These are phyloP conservation scores for Bacidia rubella DNA, from an alignment of 495 filamentous ascomycete species.

Conservation along the genomic window DNA sequence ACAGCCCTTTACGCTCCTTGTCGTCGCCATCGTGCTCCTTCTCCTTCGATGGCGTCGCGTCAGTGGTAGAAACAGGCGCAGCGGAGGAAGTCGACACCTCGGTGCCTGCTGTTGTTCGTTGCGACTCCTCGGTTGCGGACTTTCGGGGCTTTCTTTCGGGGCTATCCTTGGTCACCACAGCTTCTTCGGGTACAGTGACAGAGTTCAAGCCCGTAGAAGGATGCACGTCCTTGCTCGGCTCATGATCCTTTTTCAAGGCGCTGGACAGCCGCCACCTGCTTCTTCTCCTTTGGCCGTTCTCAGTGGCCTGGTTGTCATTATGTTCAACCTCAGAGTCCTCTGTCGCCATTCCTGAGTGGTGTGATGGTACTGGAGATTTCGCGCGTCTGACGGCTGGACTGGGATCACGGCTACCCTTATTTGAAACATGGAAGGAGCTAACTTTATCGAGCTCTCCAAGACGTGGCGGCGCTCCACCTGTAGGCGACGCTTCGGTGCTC, in stretches of 20 bases:
- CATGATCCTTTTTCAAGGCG: conserved; percentile 40
- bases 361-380: conserved; percentile 52
- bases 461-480: conserved; percentile 17
- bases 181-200: conserved; percentile 51
- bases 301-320: conserved; percentile 36
- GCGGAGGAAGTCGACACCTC: conserved; percentile 22
- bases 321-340: conserved; percentile 62
- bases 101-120: conserved; percentile 26
- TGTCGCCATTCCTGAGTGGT: conserved; percentile 58
- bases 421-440: conserved; percentile 14
- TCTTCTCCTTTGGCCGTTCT: conserved; percentile 50
- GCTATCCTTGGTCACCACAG: conserved; percentile 56
- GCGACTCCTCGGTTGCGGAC: conserved; percentile 44
- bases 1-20: conserved; percentile 52
- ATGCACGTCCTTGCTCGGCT: conserved; percentile 24
- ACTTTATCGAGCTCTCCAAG: conserved; percentile 15
- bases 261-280: conserved; percentile 60
- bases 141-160: conserved; percentile 30
- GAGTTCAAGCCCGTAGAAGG: conserved; percentile 40
- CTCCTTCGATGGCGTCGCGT: conserved; percentile 24
- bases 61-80: conserved; percentile 24
- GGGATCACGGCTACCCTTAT: conserved; percentile 9
- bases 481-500: conserved; percentile 16
- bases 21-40: conserved; percentile 26
- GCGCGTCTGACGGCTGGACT: conserved; percentile 37